Base-by-base conservation (phyloP, 2,329 filamentous ascomycete genomes). In the Thelonectria blattea region DNA sequence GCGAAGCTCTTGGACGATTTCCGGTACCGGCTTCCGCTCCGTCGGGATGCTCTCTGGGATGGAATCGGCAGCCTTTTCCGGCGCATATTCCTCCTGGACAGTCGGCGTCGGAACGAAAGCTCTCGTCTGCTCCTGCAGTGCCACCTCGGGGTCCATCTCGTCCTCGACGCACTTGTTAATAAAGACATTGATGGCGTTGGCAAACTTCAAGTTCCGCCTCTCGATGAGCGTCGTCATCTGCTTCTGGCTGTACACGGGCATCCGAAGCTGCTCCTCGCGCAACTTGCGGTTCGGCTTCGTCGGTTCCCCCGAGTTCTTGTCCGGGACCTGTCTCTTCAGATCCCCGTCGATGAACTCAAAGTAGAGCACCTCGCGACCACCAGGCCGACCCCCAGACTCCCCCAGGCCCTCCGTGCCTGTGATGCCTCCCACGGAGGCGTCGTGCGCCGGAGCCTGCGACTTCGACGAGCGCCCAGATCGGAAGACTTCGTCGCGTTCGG, bases 261-360 rank as follows among this genome's bases (percentile, higher is more conserved):
- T 92, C 75, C 91, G 96, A 66, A 98, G 73, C 61, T 92, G 87
- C 70, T 97, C 93, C 18, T 93, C 85, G 60, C 87, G 84, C 64
- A 93, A 80, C 70, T 86, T 91, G 58, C 87, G 84, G 12, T 82
- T 87, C 1, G 90, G 84, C 56, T 88, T 90, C 0, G 83, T 87
- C 1, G 88, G 83, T 73, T 93, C 88, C 1, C 91, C 91, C 0
- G 90, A 92, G 73, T 90, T 91, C 55, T 86, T 85, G 73, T 89
- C 80, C 54, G 83, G 80, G 1, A 93, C 90, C 72, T 96, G 89
- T 42, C 91, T 84, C 78, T 93, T 97, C 66, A 98, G 76, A 72
- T 97, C 94, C 0, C 91, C 93, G 73, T 98, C 95, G 17, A 96
- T 78, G 67, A 96, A 98, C 73, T 98, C 95, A 70, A 99, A 96